These are phyloP conservation scores for Colletotrichum incanum DNA, from an alignment of 2,329 filamentous ascomycete genomes.

Conservation along the genomic window DNA sequence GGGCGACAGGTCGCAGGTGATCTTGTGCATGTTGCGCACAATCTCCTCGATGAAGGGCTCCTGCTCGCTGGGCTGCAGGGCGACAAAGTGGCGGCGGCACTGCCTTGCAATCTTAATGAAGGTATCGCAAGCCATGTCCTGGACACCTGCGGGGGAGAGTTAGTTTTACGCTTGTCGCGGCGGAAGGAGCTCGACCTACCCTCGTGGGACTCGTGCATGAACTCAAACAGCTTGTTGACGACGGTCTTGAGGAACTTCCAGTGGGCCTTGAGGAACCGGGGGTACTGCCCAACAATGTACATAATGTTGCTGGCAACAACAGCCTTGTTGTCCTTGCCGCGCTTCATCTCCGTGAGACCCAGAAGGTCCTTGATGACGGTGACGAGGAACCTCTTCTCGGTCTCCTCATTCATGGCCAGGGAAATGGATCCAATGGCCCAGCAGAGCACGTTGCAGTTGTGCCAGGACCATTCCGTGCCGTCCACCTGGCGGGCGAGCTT, in stretches of 20 bases:
- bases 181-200: conserved; percentile 67
- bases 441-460: conserved; percentile 99
- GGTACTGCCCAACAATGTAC: conserved; percentile 99
- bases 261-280: conserved; percentile 97
- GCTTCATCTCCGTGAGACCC: conserved; percentile 98
- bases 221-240: conserved; percentile 99
- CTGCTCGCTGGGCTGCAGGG: conserved; percentile 91
- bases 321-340: conserved; percentile 99
- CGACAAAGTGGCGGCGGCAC: conserved; percentile 97
- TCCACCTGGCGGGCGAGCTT: conserved; percentile 97
- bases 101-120: conserved; percentile 99
- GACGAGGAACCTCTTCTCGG: conserved; percentile 97
- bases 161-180: not conserved
- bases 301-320: conserved; percentile 99
- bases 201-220: conserved; percentile 99
- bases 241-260: conserved; percentile 99
- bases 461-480: conserved; percentile 97
- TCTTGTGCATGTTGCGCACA: conserved; percentile 94
- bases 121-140: conserved; percentile 99
- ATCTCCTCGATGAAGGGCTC: conserved; percentile 99
- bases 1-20: conserved; percentile 93
- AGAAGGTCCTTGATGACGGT: conserved; percentile 99
- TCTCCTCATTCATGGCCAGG: conserved; percentile 99
- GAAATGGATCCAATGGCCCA: conserved; percentile 99
- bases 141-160: conserved; percentile 75